Base-by-base conservation (phyloP, 2,329 filamentous ascomycete species). In the Thielaviopsis euricoi region DNA sequence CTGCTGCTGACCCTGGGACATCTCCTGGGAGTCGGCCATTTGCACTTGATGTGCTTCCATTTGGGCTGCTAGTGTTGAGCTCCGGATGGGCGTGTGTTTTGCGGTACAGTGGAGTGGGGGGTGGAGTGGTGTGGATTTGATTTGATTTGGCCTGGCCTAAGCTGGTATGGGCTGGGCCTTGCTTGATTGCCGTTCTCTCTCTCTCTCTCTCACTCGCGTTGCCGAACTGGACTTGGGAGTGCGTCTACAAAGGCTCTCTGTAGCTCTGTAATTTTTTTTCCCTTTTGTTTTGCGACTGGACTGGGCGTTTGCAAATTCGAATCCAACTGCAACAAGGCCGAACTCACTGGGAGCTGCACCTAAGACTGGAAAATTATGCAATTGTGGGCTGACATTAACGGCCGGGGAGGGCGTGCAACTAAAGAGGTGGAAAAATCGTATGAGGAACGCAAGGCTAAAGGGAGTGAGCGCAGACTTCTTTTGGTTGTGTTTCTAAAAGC, bases 371-470 rank as follows among this genome's bases (percentile, higher is more conserved):
- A 49, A 43, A 58, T 58, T 56, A 60, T 60, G 59, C 59, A 60
- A 60, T 60, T 55, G 46, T 60, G 59, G 59, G 23, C 59, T 60
- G 59, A 60, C 59, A 60, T 60, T 46, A 26, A 57, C 40, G 56
- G 56, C 23, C 56, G 57, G 43, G 52, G 46, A 57, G 56, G 61
- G 52, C 52, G 53, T 52, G 61, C 23, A 58, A 58, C 51, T 59
- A 55, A 49, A 51, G 37, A 46, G 37, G 17, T 15, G 26, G 17
- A 53, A 48, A 48, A 48, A n/a, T 48, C 43, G 43, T 48, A 48
- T 48, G 43, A 48, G 43, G n/a, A 48, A 48, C 43, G 43, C 43
- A 48, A 48, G 43, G 43, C 43, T 48, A 43, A n/a, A 15, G 37
- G 37, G 37, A 43, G 37, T 48, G 43, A 6, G 43, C 21, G 43